phyloP scores from a whole-genome alignment of 371 early-diverging fungal species.

The Actinomortierella wolfii region DNA sequence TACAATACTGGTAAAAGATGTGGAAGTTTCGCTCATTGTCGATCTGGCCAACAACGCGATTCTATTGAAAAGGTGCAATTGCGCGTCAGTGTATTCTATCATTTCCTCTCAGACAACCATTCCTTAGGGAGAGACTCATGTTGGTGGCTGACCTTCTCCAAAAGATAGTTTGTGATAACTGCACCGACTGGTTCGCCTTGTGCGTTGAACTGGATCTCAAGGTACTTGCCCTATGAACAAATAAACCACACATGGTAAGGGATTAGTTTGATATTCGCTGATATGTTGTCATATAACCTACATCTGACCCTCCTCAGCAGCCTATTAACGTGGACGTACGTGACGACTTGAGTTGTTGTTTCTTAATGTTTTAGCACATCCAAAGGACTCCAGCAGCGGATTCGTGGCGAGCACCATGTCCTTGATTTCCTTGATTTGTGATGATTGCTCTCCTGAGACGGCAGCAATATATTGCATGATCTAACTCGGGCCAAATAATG shows the following conservation, averaged over 20 bases:
- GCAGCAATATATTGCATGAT: constrained; percentile 98
- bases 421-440: constrained; percentile 91
- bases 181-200: constrained; percentile 97
- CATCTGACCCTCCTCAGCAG: background rate
- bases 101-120: too few species aligned
- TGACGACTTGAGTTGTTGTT: constrained; percentile 99
- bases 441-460: constrained; percentile 80
- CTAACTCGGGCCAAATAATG: constrained; percentile 42
- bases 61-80: too few species aligned
- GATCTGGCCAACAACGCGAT: constrained; percentile 96
- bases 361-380: constrained; percentile 98
- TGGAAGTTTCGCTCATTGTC: constrained; percentile 98
- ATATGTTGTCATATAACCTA: background rate
- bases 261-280: too few species aligned
- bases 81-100: too few species aligned
- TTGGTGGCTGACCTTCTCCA: constrained; percentile 85
- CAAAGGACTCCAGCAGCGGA: constrained; percentile 98
- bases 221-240: constrained; percentile 88
- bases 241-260: background rate
- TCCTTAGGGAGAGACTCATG: constrained; percentile 1
- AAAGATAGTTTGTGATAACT: constrained; percentile 95
- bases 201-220: constrained; percentile 96
- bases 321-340: too few species aligned
- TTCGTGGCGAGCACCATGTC: constrained; percentile 96
- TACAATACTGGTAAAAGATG: constrained; percentile 92